phyloP scores from a whole-genome alignment of 2,329 filamentous ascomycete genomes.

The Penicillium thymicola region DNA sequence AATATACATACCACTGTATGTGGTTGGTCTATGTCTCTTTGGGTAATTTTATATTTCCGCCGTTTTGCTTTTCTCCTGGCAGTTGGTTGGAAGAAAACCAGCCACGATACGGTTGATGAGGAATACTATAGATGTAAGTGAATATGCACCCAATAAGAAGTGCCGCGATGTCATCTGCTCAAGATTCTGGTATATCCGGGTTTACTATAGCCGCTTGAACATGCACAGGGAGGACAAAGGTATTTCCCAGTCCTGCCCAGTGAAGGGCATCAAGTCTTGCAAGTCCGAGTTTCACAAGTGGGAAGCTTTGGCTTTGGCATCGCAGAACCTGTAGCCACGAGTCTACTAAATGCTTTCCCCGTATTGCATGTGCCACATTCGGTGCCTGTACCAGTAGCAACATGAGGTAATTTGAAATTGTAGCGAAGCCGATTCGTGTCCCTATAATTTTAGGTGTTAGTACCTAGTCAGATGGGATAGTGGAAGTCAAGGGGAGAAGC shows the following conservation, averaged over 20 bases:
- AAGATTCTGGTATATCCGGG: not conserved
- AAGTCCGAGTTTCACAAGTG: conserved; percentile 31
- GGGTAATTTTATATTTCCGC: not conserved
- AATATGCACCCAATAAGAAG: not conserved
- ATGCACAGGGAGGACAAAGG: conserved; percentile 22
- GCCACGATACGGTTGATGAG: not conserved
- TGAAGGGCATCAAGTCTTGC: conserved; percentile 31
- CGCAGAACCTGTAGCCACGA: conserved; percentile 30
- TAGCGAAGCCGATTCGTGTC: conserved; percentile 35
- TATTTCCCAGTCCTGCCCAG: conserved; percentile 7
- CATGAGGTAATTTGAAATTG: conserved; percentile 35
- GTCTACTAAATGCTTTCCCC: conserved; percentile 28
- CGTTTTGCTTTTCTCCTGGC: not conserved
- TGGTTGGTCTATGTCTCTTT: not conserved
- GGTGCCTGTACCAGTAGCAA: conserved; percentile 33
- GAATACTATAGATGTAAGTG: not conserved
- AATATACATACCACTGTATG: not conserved
- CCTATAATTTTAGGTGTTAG: conserved; percentile 13
- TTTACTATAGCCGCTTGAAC: conserved; percentile 19
- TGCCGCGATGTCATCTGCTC: not conserved
- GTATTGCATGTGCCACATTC: conserved; percentile 24
- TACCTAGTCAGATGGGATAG: too few relatives aligned
- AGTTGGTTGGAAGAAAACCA: not conserved
- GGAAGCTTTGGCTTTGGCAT: conserved; percentile 30
- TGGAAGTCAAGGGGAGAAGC: not conserved